phyloP scores from a whole-genome alignment of 2,329 filamentous ascomycete genomes.

The Lachnellula cervina region DNA sequence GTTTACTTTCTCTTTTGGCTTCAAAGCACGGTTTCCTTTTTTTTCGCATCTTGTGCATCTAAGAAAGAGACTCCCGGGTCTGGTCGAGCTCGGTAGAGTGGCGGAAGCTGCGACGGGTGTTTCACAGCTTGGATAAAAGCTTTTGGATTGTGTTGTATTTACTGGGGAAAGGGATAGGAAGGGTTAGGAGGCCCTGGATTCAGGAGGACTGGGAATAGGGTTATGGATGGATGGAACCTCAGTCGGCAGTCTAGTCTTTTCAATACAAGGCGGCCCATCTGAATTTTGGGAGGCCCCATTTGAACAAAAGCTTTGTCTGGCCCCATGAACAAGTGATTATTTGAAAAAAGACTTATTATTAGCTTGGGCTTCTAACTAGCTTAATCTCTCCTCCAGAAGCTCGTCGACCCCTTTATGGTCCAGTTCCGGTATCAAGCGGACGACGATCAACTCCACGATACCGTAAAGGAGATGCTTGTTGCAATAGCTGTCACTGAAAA shows the following conservation, averaged over 20 bases:
- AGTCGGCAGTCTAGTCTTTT: slow-evolving; percentile 18
- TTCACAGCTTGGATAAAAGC: background rate
- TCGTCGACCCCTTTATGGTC: slow-evolving; percentile 65
- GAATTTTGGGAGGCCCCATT: slow-evolving; percentile 28
- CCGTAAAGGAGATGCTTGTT: slow-evolving; percentile 89
- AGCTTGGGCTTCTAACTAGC: slow-evolving; percentile 22
- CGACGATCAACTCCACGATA: slow-evolving; percentile 75
- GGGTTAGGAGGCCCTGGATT: background rate
- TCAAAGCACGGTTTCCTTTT: background rate
- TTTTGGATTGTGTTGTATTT: background rate
- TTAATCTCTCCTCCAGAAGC: slow-evolving; percentile 67
- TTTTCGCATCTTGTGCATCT: no score
- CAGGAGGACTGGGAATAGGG: background rate
- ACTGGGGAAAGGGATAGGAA: background rate
- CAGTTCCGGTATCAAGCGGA: slow-evolving; percentile 80
- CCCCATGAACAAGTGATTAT: background rate
- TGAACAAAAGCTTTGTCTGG: slow-evolving; percentile 8
- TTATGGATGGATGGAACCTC: slow-evolving; percentile 10
- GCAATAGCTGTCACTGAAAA: slow-evolving; percentile 78
- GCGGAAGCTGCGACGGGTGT: background rate
- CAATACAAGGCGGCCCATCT: slow-evolving; percentile 25
- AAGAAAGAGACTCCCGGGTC: no score
- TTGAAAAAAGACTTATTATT: background rate
- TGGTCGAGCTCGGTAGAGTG: slow-evolving; percentile 11
- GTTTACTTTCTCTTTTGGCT: background rate